phyloP scores from a whole-genome alignment of 2,329 filamentous ascomycete genomes.

The Aureobasidium sp. region DNA sequence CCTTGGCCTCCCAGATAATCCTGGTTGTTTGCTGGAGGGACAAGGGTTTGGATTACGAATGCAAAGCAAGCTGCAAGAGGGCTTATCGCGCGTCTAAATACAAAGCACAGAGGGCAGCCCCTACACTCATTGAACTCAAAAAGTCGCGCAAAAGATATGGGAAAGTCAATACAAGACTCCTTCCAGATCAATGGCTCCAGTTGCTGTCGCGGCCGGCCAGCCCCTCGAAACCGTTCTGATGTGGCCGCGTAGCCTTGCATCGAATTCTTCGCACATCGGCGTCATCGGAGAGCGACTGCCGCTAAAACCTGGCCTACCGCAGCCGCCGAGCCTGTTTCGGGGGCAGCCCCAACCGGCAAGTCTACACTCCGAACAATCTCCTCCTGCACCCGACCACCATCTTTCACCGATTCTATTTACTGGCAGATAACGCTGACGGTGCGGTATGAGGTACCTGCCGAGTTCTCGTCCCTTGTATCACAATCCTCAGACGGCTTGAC shows the following conservation, averaged over 20 bases:
- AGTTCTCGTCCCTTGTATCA: neutral
- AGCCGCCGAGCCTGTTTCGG: neutral
- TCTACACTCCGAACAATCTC: neutral
- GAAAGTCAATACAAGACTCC: neutral
- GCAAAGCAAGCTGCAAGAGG: neutral
- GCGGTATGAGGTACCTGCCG: neutral
- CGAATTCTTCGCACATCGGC: neutral
- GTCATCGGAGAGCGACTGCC: slow-evolving; percentile 3
- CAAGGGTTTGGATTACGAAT: slow-evolving; percentile 9
- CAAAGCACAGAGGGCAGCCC: no score
- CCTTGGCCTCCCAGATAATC: slow-evolving; percentile 2
- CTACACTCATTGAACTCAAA: neutral
- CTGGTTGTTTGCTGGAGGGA: slow-evolving; percentile 1
- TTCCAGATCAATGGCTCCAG: neutral
- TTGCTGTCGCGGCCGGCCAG: slow-evolving; percentile 1
- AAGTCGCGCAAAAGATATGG: slow-evolving; percentile 1
- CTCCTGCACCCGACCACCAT: neutral
- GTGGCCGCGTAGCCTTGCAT: slow-evolving; percentile 9
- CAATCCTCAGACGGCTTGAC: neutral
- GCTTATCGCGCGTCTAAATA: slow-evolving; percentile 4
- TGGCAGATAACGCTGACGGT: neutral
- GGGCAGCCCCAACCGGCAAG: neutral
- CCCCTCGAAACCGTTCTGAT: slow-evolving; percentile 10
- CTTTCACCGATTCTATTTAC: neutral
- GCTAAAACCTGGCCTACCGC: neutral